Evolutionary conservation across 208 protist species (phyloP), one percentile per base, ranked within the genome.

Genomic region (Endotrypanum monterogeii): DNA sequence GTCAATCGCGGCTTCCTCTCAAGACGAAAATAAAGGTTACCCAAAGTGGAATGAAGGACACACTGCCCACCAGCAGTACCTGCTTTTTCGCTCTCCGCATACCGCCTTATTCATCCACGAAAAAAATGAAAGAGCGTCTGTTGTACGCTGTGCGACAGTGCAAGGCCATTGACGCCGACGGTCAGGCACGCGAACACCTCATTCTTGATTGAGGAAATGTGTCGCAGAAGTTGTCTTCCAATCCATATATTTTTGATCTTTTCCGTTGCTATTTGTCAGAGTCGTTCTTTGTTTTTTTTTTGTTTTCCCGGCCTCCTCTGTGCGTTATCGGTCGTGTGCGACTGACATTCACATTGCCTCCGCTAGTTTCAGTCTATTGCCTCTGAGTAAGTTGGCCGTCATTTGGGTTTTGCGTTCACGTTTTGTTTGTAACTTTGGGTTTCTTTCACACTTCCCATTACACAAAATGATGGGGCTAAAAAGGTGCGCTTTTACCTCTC

Each of bases 71-170:
- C 1, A 94, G 93, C 65, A 90, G 91, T 71, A 99, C 98, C 25
- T 99, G 98, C 81, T 99, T 99, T 81, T 99, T 98, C 70, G 95
- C 88, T 2, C 84, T 99, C 28, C 88, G 93, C 11, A 55, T 99
- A 7, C 97, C 98, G 20, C 76, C 79, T 3, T 99, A 99, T 72
- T 87, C 88, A 25, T 96, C 88, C 2, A 46, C 75, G 1, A 80
- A 95, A 25, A 76, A 94, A 39, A 98, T 99, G 96, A 90, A 86
- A 73, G 91, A 98, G 73, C 89, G 88, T 50, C 63, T 99, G n/a
- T 66, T 99, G 5, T 99, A 98, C 81, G 98, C 98, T 0, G 94
- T 98, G 18, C 95, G 90, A 0, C 92, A 98, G 50, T 99, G 98
- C 79, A 94, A 92, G 67, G 95, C 96, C 2, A 98, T 99, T 55